Evolutionary conservation across 805 yeast species (phyloP).

Genomic region (Suhomyces prunicola): DNA sequence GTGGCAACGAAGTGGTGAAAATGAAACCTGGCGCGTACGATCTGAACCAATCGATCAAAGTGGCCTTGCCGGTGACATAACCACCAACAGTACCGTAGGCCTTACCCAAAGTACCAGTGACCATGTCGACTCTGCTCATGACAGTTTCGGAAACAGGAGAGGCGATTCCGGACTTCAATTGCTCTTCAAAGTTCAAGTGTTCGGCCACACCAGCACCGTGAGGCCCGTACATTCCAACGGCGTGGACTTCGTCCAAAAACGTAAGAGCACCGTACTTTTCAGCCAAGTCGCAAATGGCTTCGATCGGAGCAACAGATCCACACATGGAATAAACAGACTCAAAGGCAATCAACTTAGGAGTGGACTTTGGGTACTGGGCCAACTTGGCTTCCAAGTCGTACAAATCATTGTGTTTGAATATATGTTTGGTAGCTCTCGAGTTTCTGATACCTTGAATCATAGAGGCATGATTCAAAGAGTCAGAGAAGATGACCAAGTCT

Average conservation of each 20-base stretch:
- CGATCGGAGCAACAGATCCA: constrained; percentile 94
- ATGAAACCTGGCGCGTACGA: constrained; percentile 97
- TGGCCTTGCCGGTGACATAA: constrained; percentile 84
- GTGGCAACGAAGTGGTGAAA: constrained; percentile 95
- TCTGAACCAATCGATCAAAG: constrained; percentile 90
- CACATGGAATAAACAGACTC: constrained; percentile 98
- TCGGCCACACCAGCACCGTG: constrained; percentile 99
- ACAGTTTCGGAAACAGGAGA: constrained; percentile 53
- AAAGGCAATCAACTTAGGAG: constrained; percentile 94
- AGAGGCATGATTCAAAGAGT: constrained; percentile 92
- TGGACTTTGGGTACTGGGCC: constrained; percentile 75
- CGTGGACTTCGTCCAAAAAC: constrained; percentile 97
- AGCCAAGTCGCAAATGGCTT: constrained; percentile 89
- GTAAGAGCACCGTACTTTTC: constrained; percentile 97
- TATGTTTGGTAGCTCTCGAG: constrained; percentile 82
- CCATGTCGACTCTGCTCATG: constrained; percentile 89
- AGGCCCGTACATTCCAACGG: constrained; percentile 98
- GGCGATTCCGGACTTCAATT: constrained; percentile 63
- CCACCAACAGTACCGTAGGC: constrained; percentile 98
- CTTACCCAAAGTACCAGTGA: constrained; percentile 97
- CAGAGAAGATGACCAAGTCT: constrained; percentile 87
- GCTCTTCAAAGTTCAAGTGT: constrained; percentile 85
- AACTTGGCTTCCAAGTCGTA: constrained; percentile 76
- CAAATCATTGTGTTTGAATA: constrained; percentile 89
- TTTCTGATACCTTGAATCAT: constrained; percentile 96